Evolutionary conservation across 2,329 filamentous ascomycete species (phyloP).

Genomic region (Diaporthe helianthi): DNA sequence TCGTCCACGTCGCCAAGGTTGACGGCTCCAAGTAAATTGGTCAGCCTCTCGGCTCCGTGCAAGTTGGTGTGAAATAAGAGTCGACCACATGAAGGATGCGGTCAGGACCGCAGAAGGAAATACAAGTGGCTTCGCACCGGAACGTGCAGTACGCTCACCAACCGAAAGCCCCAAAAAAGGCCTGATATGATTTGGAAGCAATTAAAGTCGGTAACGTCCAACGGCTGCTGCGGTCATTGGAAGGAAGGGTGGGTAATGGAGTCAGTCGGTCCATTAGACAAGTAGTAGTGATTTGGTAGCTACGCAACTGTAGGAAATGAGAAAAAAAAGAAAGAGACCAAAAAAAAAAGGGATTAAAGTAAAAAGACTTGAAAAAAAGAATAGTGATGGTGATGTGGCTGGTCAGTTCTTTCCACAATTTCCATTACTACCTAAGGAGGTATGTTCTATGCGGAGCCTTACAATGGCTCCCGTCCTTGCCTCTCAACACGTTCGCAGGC

Average conservation of each 20-base stretch:
- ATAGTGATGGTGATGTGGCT: neutral
- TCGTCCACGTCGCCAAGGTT: conserved; percentile 80
- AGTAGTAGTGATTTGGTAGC: conserved; percentile 25
- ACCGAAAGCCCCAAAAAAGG: conserved; percentile 18
- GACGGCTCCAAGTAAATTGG: conserved; percentile 63
- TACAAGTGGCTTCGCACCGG: neutral
- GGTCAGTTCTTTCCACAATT: neutral
- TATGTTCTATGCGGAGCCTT: neutral
- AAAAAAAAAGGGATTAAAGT: conserved; percentile 21
- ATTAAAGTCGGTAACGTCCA: conserved; percentile 34
- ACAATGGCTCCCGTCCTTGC: neutral
- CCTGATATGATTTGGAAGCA: conserved; percentile 24
- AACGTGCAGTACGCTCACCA: neutral
- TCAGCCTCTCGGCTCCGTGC: neutral
- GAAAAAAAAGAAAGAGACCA: conserved; percentile 5
- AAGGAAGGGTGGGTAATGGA: conserved; percentile 14
- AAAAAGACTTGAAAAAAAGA: neutral
- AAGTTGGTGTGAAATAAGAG: conserved; percentile 31
- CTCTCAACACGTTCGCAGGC: neutral
- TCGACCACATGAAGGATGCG: conserved; percentile 2
- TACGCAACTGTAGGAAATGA: conserved; percentile 29
- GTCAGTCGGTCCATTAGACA: conserved; percentile 25
- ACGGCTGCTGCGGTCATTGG: conserved; percentile 31
- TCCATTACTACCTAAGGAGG: too few relatives aligned
- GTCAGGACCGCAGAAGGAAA: neutral